Percentiles rank a stretch among this genome's conserved stretches.
Conservation (phyloP, 768 basidiomycete genomes). For the Baorangia bicolor region DNA sequence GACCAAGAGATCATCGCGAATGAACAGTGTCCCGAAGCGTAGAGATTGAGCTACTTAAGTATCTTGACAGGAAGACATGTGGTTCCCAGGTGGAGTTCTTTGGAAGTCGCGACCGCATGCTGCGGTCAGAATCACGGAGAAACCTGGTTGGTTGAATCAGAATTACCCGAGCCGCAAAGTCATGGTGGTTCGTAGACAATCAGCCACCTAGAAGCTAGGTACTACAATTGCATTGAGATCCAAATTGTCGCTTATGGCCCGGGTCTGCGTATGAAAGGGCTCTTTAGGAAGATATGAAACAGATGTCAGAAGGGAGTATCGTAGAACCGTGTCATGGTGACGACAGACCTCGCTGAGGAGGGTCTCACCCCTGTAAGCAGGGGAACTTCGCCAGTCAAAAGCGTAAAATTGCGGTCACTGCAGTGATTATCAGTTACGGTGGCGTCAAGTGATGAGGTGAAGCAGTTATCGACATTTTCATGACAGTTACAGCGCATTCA, state of each 20-base stretch:
- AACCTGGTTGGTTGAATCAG: neutral
- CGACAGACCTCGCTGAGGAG: neutral
- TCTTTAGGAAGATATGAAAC: slow-evolving; percentile 3
- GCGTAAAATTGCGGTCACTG: too few species aligned
- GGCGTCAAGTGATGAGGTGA: too few species aligned
- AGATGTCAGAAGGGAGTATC: neutral
- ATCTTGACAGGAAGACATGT: neutral
- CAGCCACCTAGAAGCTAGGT: slow-evolving; percentile 6
- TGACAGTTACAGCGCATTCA: too few species aligned
- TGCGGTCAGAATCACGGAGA: neutral
- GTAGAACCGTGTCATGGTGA: neutral
- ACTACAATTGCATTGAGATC: neutral
- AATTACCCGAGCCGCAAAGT: neutral
- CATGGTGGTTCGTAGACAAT: neutral
- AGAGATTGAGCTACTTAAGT: slow-evolving; percentile 10
- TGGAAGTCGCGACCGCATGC: neutral
- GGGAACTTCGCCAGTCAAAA: neutral
- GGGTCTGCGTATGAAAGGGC: neutral
- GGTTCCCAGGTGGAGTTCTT: neutral
- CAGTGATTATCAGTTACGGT: too few species aligned
- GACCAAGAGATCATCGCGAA: slow-evolving; percentile 11
- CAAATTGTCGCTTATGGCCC: neutral
- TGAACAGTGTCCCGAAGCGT: neutral
- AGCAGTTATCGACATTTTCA: too few species aligned
- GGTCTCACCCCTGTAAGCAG: neutral